Evolutionary conservation across 352 stramenopile species (phyloP), one percentile per base, ranked within the genome.

Genomic region (Globisporangium camurandrum): DNA sequence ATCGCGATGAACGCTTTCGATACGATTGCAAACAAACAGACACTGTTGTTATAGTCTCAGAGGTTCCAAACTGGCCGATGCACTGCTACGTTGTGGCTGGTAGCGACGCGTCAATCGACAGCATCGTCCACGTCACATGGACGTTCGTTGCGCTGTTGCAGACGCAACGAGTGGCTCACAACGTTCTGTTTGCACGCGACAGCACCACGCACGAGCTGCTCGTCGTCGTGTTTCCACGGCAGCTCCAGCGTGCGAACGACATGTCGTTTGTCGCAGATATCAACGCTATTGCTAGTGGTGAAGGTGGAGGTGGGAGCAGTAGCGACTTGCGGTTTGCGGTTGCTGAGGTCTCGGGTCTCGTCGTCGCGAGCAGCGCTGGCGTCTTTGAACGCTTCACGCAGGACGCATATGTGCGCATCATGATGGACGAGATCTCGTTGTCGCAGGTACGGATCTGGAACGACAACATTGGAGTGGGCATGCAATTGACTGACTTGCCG

Each of bases 211-310:
- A 19, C 1, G 38, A 50, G 28, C 54, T 49, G 4, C 41, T 67
- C 0, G 54, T 73, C 12, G 70, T 84, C 39, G 61, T 90, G 17
- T 86, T 86, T 34, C 79, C 79, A 4, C 69, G 79, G 7, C 62
- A 80, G 43, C 49, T 28, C 1, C 79, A 90, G 36, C 55, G 57
- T 40, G 73, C 85, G 46, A 83, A 86, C 27, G 64, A 66, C 22
- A 22, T 55, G 4, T 30, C n/a, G 0, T 49, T 68, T 6, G 57
- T 46, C 8, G 11, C 20, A 6, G 36, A 46, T 10, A 16, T 20
- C 7, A 38, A 48, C 28, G 11, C 12, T 17, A 34, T 4, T 7
- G 28, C 6, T 24, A 11, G 4, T 28, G 60, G 55, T 19, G n/a
- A n/a, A n/a, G n/a, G n/a, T n/a, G n/a, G n/a, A n/a, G n/a, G n/a